Evolutionary conservation across 768 basidiomycete genomes (phyloP), one percentile per base, ranked within the genome.

Genomic region (Mycena indigotica): DNA sequence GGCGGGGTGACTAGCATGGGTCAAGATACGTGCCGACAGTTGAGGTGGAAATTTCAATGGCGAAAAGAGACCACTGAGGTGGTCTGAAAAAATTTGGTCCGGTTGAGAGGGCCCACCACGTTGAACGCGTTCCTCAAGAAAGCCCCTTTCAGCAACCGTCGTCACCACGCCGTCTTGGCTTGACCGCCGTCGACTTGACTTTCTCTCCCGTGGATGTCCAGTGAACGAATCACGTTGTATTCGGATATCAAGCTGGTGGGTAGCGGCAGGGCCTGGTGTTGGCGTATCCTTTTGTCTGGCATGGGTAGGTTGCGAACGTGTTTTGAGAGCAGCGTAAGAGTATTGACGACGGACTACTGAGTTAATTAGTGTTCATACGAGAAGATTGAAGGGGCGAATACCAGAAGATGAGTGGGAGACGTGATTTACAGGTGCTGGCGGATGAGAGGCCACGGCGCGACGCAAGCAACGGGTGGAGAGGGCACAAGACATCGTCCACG

Each of bases 1-100:
- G 53, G 82, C 76, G 46, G 77, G 81, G 72, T 91, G 91, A 72
- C 89, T 91, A 5, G 79, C 78, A 67, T 94, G 92, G 2, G 92
- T 94, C 61, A 93, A 74, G 60, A 91, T 79, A 57, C 91, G 84
- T 61, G 79, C 78, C 6, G 89, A 87, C 45, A 92, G 76, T 61
- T 89, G 87, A 4, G 78, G 76, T 13, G 88, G 84, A 70, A 94
- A 93, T 49, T 81, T 73, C 48, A 93, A 75, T 15, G 86, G 81
- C 3, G 81, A 71, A 63, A 91, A 91, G 52, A 89, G 73, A 29
- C 77, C 73, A 64, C 84, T 78, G 32, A 91, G 76, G 69, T 93
- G 87, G 29, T 80, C 73, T 25, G 79, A 69, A 39, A 85, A 73
- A 51, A 63, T 53, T 41, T 59, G 29, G 40, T 63, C 55, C n/a